Percentiles rank a stretch among this genome's conserved stretches.
Conservation (phyloP, 352 stramenopile genomes). For the Pythium grandisporangium region DNA sequence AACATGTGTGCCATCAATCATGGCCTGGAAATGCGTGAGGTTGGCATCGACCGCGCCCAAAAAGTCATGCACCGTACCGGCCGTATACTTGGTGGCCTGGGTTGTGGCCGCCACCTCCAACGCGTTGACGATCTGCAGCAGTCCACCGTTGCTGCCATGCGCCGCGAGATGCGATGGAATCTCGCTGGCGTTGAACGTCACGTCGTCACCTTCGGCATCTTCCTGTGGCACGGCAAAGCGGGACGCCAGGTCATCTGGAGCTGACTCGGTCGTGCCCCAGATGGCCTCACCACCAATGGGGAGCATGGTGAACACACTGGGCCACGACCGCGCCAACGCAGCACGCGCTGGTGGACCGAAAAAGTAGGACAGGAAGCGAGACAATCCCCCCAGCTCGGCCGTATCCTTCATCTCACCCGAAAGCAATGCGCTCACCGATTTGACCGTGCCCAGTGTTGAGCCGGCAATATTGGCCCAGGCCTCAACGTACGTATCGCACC, state of each 20-base stretch:
- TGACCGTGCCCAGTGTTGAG: conserved; percentile 87
- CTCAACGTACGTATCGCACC: conserved; percentile 90
- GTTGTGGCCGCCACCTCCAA: too few relatives aligned
- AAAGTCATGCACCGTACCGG: conserved; percentile 30
- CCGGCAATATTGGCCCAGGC: conserved; percentile 93
- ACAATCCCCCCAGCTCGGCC: conserved; percentile 78
- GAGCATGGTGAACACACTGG: conserved; percentile 88
- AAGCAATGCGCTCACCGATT: conserved; percentile 87
- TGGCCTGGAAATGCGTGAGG: conserved; percentile 27
- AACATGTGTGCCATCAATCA: too few relatives aligned
- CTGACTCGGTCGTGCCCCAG: conserved; percentile 59
- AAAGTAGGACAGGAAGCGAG: conserved; percentile 78
- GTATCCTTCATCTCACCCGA: conserved; percentile 96
- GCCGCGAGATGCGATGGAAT: conserved; percentile 31
- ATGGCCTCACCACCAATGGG: conserved; percentile 88
- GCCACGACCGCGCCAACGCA: conserved; percentile 54
- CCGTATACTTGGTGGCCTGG: conserved; percentile 53
- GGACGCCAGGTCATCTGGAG: conserved; percentile 56
- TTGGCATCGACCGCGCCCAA: conserved; percentile 37
- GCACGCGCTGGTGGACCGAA: conserved; percentile 51
- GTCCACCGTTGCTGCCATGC: conserved; percentile 36
- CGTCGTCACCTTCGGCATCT: conserved; percentile 7
- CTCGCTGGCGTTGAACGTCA: conserved; percentile 16
- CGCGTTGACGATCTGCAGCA: conserved; percentile 47
- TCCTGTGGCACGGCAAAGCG: conserved; percentile 35